Base-by-base conservation (phyloP, 2,329 filamentous ascomycete genomes). In the Exophiala aquamarina region DNA sequence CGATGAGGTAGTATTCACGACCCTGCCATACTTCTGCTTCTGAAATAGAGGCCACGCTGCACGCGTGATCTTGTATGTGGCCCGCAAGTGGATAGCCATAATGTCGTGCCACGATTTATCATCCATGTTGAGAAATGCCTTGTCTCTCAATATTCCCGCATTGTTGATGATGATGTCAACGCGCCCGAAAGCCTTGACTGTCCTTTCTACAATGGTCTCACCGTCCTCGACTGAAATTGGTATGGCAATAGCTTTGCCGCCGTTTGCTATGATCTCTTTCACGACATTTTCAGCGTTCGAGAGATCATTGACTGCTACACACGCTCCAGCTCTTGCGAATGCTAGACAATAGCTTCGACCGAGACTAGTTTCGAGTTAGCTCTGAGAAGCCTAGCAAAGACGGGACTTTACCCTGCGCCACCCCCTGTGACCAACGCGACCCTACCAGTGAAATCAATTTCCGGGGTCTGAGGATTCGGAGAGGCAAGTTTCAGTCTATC, bases 121-220 rank as follows among this genome's bases (percentile, higher is more conserved):
- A 51, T 91, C 88, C 92, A 97, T 96, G 77, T 97, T 96, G 70
- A 78, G 79, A 70, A 98, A 97, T 33, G 93, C 90, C 82, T 96
- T 97, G 77, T 97, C 93, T 41, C 92, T 85, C 44, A 98, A 82
- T 60, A 97, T 97, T 64, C 93, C 93, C 44, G 93, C 93, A 64
- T 98, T 97, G 82, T 98, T 97, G 75, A 98, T 79, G 55, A 97
- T 71, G 54, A 97, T 91, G 65, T 98, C 92, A 61, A 98, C 81
- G 60, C 92, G 88, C 61, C 93, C 92, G 66, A 87, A 97, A 33
- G 86, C 84, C 64, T 97, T 91, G 62, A 97, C 93, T 45, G 91
- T 91, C 49, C 81, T 84, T 79, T 96, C 93, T 61, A 98, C 84
- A 38, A 96, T 89, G 33, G 78, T 78, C 45, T 96, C 90, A 37